Percentiles rank a stretch among this genome's conserved stretches.
Conservation (phyloP, 2,329 filamentous ascomycete genomes). For the Magnaporthiopsis poae region DNA sequence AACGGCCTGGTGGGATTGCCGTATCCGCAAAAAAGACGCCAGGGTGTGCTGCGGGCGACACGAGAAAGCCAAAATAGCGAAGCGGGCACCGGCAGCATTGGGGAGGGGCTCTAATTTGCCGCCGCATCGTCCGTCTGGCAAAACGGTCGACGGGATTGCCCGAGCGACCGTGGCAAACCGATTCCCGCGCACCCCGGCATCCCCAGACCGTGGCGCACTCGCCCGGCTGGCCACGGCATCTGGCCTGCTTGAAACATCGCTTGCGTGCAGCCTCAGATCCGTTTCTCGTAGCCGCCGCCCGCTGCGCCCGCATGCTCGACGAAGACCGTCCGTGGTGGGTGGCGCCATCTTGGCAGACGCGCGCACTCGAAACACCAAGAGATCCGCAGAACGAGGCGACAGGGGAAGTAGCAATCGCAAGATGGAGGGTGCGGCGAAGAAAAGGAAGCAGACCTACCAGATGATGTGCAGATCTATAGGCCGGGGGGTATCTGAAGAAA, state of each 20-base stretch:
- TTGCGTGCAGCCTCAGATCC: background rate
- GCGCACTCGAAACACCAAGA: background rate
- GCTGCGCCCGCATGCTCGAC: background rate
- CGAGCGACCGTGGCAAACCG: background rate
- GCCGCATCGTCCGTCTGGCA: background rate
- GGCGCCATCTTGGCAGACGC: background rate
- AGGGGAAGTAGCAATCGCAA: background rate
- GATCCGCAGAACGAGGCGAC: background rate
- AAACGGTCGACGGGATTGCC: background rate
- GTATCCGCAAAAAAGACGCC: background rate
- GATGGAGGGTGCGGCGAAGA: background rate
- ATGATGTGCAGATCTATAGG: constrained; percentile 4
- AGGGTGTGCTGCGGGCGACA: background rate
- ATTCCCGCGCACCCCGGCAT: background rate
- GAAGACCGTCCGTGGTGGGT: background rate
- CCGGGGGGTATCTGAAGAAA: constrained; percentile 8
- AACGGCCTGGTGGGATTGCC: background rate
- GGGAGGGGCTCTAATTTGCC: background rate
- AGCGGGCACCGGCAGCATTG: background rate
- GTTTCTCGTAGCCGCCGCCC: background rate
- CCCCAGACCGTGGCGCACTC: background rate
- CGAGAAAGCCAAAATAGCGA: background rate
- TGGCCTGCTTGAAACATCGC: background rate
- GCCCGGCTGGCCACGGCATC: background rate
- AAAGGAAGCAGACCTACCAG: constrained; percentile 1